Conservation (phyloP, 2,329 filamentous ascomycete species). For the Fusarium subtropicale region DNA sequence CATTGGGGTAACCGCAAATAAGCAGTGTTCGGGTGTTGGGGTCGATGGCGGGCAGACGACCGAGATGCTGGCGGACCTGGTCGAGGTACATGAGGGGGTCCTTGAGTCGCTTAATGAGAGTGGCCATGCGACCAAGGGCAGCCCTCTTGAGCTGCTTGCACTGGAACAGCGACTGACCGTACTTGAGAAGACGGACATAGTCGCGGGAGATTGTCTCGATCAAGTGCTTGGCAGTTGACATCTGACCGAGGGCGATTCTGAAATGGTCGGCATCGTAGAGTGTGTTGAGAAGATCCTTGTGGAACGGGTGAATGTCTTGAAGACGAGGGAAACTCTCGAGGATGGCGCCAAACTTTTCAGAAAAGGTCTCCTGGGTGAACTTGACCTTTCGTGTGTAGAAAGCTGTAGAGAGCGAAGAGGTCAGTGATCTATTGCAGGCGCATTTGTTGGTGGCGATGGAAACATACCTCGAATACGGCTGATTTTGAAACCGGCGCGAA, state of each 20-base stretch:
- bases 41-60: conserved; percentile 97
- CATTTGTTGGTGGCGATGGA: not conserved
- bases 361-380: conserved; percentile 96
- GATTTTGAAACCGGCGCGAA: conserved; percentile 94
- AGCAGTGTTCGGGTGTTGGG: conserved; percentile 95
- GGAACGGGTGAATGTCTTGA: conserved; percentile 95
- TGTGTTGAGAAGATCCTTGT: conserved; percentile 86
- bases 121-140: conserved; percentile 97
- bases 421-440: conserved; percentile 22
- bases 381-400: conserved; percentile 99
- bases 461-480: conserved; percentile 79
- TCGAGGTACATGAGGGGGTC: conserved; percentile 96
- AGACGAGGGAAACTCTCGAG: conserved; percentile 93
- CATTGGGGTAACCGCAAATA: conserved; percentile 97
- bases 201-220: conserved; percentile 97
- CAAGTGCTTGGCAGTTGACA: conserved; percentile 94
- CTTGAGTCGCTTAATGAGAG: conserved; percentile 92
- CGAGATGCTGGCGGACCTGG: conserved; percentile 90
- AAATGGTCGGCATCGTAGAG: conserved; percentile 99
- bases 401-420: conserved; percentile 57
- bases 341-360: conserved; percentile 90
- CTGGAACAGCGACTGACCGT: conserved; percentile 96
- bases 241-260: conserved; percentile 93
- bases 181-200: conserved; percentile 92
- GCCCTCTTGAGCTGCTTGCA: conserved; percentile 99